These are phyloP conservation scores for Torulaspora microellipsoides DNA, from an alignment of 805 yeast genomes.

Conservation along the genomic window DNA sequence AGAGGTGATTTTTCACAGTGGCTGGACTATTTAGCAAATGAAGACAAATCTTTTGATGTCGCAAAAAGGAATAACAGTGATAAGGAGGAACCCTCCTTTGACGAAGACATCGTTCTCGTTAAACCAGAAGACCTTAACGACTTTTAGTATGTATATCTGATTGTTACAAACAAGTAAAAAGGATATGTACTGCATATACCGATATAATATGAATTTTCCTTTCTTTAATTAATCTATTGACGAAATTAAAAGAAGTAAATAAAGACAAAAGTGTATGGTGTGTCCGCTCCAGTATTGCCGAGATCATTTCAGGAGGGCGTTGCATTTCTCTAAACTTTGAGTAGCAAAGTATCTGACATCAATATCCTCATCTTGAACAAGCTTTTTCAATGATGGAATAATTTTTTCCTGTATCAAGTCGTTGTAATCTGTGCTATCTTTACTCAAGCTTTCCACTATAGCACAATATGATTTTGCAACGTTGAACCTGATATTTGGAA, in stretches of 20 bases:
- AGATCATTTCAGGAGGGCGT: constrained; percentile 12
- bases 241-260: no score
- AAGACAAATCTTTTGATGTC: constrained; percentile 3
- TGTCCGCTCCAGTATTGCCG: no score
- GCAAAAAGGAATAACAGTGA: constrained; percentile 3
- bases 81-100: background rate
- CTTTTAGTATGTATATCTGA: no score
- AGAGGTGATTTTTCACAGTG: constrained; percentile 44
- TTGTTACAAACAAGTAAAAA: no score
- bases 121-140: background rate
- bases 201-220: no score
- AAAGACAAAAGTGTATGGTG: no score
- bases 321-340: constrained; percentile 48
- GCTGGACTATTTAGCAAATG: constrained; percentile 25
- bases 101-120: constrained; percentile 2
- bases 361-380: constrained; percentile 69
- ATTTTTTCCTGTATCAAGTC: constrained; percentile 48
- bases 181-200: no score
- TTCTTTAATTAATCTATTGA: no score
- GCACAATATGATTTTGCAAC: constrained; percentile 78
- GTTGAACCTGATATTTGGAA: constrained; percentile 93
- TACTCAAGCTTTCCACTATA: constrained; percentile 50
- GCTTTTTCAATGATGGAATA: constrained; percentile 58
- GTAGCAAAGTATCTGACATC: constrained; percentile 87
- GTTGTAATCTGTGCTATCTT: constrained; percentile 26